Evolutionary conservation across 1,139 yeast species (phyloP), one percentile per base, ranked within the genome.

Genomic region (Suhomyces wounanorum): DNA sequence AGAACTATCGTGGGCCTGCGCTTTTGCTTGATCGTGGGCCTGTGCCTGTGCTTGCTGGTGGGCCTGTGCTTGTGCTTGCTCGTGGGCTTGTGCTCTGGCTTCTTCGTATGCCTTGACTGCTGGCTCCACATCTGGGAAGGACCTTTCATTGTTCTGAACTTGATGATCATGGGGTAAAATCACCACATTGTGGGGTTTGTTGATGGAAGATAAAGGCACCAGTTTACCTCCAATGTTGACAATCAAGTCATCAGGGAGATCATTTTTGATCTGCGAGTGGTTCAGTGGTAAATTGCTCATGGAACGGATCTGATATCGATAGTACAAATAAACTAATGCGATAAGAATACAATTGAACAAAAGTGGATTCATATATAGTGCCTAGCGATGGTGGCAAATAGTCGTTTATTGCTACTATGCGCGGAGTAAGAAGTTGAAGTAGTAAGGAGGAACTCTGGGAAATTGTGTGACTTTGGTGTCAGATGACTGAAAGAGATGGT

Each of bases 111-210:
- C 55, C 53, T 57, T 59, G 17, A 61, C 66, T 47, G 58, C 64
- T 1, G 67, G 67, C 56, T 64, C 67, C 40, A 64, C 56, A 33
- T 60, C 62, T 3, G 68, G 68, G 43, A 65, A 64, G 37, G 55
- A 49, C 23, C 54, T 59, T 18, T 51, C 49, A 37, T 56, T 52
- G 11, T 58, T 60, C 30, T 53, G 48, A 4, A 66, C 62, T 55
- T 61, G 60, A 52, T 62, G 59, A 36, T 57, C 48, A 38, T 54
- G 56, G n/a, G 77, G 76, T 38, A 69, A 67, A 39, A 74, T 53
- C 8, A 76, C 68, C 23, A 68, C 78, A 30, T 69, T 56, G 58
- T 76, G 81, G 3, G 81, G 81, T 55, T 73, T 75, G 59, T 68
- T 73, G 53, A 77, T 68, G 45, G 54, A 57, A 45, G 59, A 62